phyloP scores from a whole-genome alignment of 2,329 filamentous ascomycete species.

The Neoscytalidium dimidiatum region DNA sequence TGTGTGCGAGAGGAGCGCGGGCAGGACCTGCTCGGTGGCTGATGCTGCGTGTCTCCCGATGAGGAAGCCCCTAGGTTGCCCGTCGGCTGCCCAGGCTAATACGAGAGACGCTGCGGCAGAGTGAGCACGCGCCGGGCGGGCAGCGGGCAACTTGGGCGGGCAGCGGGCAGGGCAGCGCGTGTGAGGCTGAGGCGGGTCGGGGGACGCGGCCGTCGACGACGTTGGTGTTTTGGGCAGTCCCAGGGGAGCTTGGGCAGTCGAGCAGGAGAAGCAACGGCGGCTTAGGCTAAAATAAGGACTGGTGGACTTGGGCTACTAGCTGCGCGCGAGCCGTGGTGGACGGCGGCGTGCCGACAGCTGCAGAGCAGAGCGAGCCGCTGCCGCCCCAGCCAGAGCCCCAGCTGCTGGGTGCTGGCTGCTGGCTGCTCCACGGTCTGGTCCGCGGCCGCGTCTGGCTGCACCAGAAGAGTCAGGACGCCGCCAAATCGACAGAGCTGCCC shows the following conservation, averaged over 20 bases:
- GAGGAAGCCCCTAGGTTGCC: slow-evolving; percentile 14
- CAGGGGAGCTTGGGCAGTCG: slow-evolving; percentile 13
- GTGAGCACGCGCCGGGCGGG: slow-evolving; percentile 10
- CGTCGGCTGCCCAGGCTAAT: slow-evolving; percentile 14
- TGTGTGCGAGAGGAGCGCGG: slow-evolving; percentile 9
- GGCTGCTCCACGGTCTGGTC: not conserved
- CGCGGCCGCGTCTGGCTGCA: not conserved
- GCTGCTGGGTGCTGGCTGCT: not conserved
- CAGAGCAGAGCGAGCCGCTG: not conserved
- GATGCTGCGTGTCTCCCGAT: slow-evolving; percentile 15
- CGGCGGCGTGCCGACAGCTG: slow-evolving; percentile 2
- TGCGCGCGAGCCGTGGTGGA: slow-evolving; percentile 4
- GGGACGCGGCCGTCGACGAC: not conserved
- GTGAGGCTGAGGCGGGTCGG: not conserved
- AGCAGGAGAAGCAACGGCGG: slow-evolving; percentile 14
- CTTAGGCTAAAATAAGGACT: slow-evolving; percentile 18
- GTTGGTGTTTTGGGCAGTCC: slow-evolving; percentile 8
- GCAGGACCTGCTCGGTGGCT: slow-evolving; percentile 7
- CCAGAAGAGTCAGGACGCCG: not conserved
- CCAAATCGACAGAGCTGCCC: not conserved
- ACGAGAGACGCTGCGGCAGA: slow-evolving; percentile 15
- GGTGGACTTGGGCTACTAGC: slow-evolving; percentile 8
- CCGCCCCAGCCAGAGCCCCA: slow-evolving; percentile 14
- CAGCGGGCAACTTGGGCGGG: too few relatives aligned
- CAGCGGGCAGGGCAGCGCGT: not conserved